Evolutionary conservation across 2,329 filamentous ascomycete species (phyloP).

Genomic region (Phaeoacremonium minimum): DNA sequence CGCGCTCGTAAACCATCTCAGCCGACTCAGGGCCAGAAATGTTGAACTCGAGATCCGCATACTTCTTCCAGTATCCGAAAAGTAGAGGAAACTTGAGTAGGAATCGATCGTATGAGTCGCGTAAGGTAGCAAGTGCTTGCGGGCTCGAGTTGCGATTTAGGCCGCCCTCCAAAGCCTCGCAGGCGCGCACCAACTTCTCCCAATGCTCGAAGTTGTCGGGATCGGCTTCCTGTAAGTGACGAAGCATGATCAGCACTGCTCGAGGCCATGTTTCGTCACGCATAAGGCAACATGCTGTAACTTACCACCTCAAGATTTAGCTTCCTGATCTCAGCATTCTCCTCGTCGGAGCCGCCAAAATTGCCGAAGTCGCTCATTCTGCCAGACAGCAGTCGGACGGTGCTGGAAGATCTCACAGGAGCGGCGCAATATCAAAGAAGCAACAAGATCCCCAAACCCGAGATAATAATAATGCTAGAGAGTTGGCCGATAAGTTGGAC

Average conservation of each 20-base stretch:
- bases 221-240: conserved; percentile 50
- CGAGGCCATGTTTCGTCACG: no score
- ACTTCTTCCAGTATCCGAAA: conserved; percentile 99
- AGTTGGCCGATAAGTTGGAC: not conserved
- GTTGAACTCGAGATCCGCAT: conserved; percentile 94
- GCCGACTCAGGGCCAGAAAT: conserved; percentile 95
- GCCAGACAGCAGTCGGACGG: no score
- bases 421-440: no score
- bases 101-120: conserved; percentile 87
- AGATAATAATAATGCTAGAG: not conserved
- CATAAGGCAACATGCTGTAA: no score
- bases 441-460: no score
- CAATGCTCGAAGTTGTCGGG: conserved; percentile 91
- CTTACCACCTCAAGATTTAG: conserved; percentile 74
- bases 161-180: conserved; percentile 83
- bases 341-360: conserved; percentile 72
- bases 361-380: conserved; percentile 67
- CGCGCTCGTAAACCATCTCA: conserved; percentile 96
- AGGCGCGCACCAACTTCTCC: conserved; percentile 85
- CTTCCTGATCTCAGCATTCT: conserved; percentile 77
- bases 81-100: conserved; percentile 91
- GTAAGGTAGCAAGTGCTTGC: conserved; percentile 81
- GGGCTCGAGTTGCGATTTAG: conserved; percentile 96
- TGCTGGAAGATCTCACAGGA: no score
- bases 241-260: conserved; percentile 10